Conservation (phyloP, 164 flowering plant genomes). For the Tetrastigma voinierianum region DNA sequence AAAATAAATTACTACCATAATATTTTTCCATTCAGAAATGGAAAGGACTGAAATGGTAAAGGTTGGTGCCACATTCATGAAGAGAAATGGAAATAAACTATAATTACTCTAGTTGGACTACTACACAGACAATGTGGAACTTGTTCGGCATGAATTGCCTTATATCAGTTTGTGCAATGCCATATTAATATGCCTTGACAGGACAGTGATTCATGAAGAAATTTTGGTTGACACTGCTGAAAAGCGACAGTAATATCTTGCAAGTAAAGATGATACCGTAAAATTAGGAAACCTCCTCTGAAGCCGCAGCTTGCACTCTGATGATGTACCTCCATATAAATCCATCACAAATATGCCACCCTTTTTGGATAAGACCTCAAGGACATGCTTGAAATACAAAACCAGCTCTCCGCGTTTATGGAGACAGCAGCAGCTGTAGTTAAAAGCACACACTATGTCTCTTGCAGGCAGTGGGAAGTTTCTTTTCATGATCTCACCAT, state of each 20-base stretch:
- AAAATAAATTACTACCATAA: neutral
- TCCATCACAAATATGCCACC: constrained; percentile 98
- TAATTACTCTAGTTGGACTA: too few species aligned
- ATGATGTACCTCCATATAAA: constrained; percentile 89
- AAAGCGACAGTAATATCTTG: neutral
- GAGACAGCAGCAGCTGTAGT: constrained; percentile 96
- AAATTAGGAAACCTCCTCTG: constrained; percentile 81
- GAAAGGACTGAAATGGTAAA: too few species aligned
- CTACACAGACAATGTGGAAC: too few species aligned
- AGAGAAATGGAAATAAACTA: neutral
- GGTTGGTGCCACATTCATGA: neutral
- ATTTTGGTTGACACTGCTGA: neutral
- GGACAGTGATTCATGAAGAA: too few species aligned
- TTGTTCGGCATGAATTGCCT: too few species aligned
- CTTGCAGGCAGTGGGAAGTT: constrained; percentile 50
- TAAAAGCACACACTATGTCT: constrained; percentile 93
- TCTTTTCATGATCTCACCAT: constrained; percentile 24
- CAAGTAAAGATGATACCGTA: constrained; percentile 48
- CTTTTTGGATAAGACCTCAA: constrained; percentile 51
- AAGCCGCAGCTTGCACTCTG: constrained; percentile 68
- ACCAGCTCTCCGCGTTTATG: constrained; percentile 72
- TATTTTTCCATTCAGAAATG: too few species aligned
- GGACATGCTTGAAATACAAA: constrained; percentile 78
- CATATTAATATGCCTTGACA: too few species aligned
- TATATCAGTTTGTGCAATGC: too few species aligned